Base-by-base conservation (phyloP, 2,329 filamentous ascomycete species). In the Epicoccum sorghinum region DNA sequence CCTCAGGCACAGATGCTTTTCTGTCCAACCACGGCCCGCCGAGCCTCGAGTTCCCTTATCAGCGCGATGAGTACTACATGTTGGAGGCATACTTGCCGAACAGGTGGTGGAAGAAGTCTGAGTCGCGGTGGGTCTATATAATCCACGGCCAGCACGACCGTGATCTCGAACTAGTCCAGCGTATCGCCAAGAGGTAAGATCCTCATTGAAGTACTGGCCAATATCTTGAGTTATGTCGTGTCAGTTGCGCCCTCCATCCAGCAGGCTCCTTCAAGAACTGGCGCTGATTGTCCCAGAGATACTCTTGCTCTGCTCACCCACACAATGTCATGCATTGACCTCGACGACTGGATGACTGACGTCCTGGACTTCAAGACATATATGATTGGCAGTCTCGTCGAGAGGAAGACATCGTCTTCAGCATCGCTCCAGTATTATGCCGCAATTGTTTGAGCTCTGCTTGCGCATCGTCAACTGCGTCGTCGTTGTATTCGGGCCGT, bases 31-130 rank as follows among this genome's bases (percentile, higher is more conserved):
- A 74, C 22, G 84, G 84, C 0, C 83, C 82, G 3, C 76, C 77
- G 0, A 81, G 79, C 0, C 63, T 80, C 9, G 81, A 85, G 47
- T 78, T 84, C 9, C 83, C 83, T 0, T 84, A 77, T 50, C 77
- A 82, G 45, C 73, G 84, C 22, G 84, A 86, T 53, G 79, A 82
- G 40, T 86, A 86, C 62, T 84, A 86, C 62, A 79, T 82, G 74
- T 75, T 86, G 10, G 70, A 85, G 64, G 81, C 80, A 1, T 86
- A 83, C 59, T 62, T 86, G 42, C 84, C 84, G 0, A 82, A 82
- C 57, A 75, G 84, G 22, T 78, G 77, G 40, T 86, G 83, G 83
- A 77, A 71, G 42, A 74, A 74, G 13, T 73, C 78, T 7, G 62
- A 76, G 4, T 65, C 72, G 33, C 68, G 68, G 37, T 86, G 83